A percentile compares a stretch with the other conserved stretches of the same genome.
Conservation (phyloP, 2,329 filamentous ascomycete genomes). For the Blastomyces emzantsi region DNA sequence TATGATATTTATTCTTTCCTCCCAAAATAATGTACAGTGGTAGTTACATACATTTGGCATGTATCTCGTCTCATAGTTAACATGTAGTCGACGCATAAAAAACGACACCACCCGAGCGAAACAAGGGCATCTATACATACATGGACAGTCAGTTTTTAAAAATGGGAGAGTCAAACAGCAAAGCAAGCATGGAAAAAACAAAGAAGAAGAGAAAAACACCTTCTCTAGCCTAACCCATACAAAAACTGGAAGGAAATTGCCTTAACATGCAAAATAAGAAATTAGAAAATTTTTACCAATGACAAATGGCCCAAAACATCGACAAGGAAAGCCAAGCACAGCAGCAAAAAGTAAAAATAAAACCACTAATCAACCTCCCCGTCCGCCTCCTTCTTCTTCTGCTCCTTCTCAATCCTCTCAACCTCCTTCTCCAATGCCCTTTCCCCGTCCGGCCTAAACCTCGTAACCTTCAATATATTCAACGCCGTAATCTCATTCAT, state of each 20-base stretch:
- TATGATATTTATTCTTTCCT: no score
- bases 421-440: conserved; percentile 57
- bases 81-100: background rate
- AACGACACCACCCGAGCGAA: background rate
- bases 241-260: background rate
- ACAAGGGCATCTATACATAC: background rate
- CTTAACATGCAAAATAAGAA: background rate
- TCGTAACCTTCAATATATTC: conserved; percentile 78
- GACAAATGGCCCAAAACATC: background rate
- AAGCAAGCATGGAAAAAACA: background rate
- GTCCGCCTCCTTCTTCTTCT: conserved; percentile 26
- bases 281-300: background rate
- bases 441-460: conserved; percentile 59
- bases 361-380: conserved; percentile 13
- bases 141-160: background rate
- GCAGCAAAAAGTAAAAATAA: background rate
- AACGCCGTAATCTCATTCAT: conserved; percentile 62
- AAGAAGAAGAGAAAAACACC: background rate
- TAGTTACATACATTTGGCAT: background rate
- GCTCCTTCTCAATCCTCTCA: conserved; percentile 36
- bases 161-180: background rate
- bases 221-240: background rate
- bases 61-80: background rate
- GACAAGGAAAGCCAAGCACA: background rate
- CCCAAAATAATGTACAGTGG: conserved; percentile 2